Percentiles rank a stretch among this genome's conserved stretches.
Evolutionary conservation across 768 basidiomycete genomes (phyloP).

Genomic region (Pleurotus tuoliensis): DNA sequence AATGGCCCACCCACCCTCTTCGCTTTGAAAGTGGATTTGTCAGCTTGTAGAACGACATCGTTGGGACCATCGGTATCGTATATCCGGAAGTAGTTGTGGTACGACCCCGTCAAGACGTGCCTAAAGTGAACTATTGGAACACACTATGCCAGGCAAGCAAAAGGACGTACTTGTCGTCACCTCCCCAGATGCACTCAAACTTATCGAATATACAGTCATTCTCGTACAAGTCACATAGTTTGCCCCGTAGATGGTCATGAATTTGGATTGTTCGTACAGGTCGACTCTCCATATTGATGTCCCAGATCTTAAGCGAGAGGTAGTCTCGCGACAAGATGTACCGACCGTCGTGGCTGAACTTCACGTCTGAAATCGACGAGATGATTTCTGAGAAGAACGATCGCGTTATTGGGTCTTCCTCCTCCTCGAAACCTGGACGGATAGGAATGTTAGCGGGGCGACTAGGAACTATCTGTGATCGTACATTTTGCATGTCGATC

Average conservation of each 20-base stretch:
- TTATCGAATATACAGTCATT: slow-evolving; percentile 99
- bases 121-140: slow-evolving; percentile 37
- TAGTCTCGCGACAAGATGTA: slow-evolving; percentile 98
- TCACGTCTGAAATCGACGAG: slow-evolving; percentile 98
- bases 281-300: slow-evolving; percentile 96
- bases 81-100: slow-evolving; percentile 99
- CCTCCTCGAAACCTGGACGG: slow-evolving; percentile 89
- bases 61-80: slow-evolving; percentile 86
- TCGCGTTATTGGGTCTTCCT: slow-evolving; percentile 94
- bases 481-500: slow-evolving; percentile 94
- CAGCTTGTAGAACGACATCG: slow-evolving; percentile 94
- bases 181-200: slow-evolving; percentile 98
- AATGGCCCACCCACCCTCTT: slow-evolving; percentile 95
- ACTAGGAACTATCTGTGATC: slow-evolving; percentile 20
- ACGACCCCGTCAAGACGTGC: slow-evolving; percentile 97
- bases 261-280: slow-evolving; percentile 98
- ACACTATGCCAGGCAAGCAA: slow-evolving; percentile 7
- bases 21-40: slow-evolving; percentile 98
- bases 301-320: slow-evolving; percentile 98
- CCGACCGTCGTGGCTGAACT: slow-evolving; percentile 96
- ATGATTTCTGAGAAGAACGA: slow-evolving; percentile 99
- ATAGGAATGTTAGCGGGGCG: slow-evolving; percentile 11
- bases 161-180: slow-evolving; percentile 85
- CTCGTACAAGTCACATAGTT: slow-evolving; percentile 98
- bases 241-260: slow-evolving; percentile 95